phyloP scores from a whole-genome alignment of 352 stramenopile genomes.

The Phytophthora boehmeriae region DNA sequence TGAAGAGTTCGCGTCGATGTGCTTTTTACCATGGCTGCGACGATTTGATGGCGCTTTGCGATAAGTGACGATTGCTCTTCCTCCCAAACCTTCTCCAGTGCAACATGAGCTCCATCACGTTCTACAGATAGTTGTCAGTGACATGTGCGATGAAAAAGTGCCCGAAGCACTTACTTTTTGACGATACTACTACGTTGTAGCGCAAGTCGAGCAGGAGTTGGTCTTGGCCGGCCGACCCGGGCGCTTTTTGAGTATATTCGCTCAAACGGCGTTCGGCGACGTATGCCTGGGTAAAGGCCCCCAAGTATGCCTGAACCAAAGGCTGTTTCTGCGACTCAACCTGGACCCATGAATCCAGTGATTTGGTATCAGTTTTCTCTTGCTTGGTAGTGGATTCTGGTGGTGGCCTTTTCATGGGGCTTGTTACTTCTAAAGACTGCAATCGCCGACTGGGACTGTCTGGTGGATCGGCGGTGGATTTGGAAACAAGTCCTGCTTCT shows the following conservation, averaged over 20 bases:
- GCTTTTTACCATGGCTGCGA: constrained; percentile 38
- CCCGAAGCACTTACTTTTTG: constrained; percentile 33
- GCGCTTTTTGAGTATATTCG: constrained; percentile 7
- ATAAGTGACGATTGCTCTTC: constrained; percentile 35
- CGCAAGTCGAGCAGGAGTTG: constrained; percentile 41
- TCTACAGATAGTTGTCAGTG: constrained; percentile 18
- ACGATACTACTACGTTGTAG: constrained; percentile 36
- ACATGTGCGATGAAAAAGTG: background rate
- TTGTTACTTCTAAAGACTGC: background rate
- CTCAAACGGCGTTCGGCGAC: constrained; percentile 11
- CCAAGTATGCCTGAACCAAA: constrained; percentile 16
- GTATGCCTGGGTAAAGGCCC: constrained; percentile 18
- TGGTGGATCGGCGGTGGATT: background rate
- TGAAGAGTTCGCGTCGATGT: constrained; percentile 43
- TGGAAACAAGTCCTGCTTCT: background rate
- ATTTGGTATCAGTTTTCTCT: constrained; percentile 9
- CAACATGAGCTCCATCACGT: constrained; percentile 38
- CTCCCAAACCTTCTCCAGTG: constrained; percentile 36
- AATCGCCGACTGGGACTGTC: background rate
- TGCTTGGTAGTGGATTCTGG: background rate
- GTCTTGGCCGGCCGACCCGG: constrained; percentile 18
- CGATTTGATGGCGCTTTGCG: constrained; percentile 28
- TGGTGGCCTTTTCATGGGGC: background rate
- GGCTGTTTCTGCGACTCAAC: constrained; percentile 13
- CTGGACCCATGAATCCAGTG: constrained; percentile 12